phyloP scores from a whole-genome alignment of 306 rosid genomes.

The Carpinus viminea region DNA sequence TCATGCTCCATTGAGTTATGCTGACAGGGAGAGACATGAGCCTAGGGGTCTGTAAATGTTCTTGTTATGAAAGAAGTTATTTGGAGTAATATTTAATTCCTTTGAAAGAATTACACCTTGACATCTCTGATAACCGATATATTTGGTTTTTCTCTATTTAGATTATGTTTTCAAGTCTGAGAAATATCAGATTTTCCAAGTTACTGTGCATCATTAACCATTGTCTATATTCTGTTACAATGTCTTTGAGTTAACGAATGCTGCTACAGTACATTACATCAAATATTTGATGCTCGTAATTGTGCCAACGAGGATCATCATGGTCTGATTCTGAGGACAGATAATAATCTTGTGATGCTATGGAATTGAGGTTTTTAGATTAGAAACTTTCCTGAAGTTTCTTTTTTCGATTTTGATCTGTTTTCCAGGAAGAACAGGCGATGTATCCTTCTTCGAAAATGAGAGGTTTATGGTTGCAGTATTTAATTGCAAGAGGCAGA shows the following conservation, averaged over 20 bases:
- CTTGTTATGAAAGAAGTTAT: background rate
- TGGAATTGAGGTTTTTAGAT: background rate
- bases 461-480: slow-evolving; percentile 83
- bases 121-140: background rate
- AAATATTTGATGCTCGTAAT: background rate
- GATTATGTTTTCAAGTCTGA: background rate
- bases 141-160: background rate
- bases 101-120: background rate
- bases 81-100: background rate
- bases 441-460: slow-evolving; percentile 79
- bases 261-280: background rate
- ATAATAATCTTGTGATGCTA: background rate
- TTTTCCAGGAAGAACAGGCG: slow-evolving; percentile 79
- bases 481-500: slow-evolving; percentile 51
- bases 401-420: background rate
- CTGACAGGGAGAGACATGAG: background rate
- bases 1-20: background rate
- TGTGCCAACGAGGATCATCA: background rate
- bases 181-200: background rate
- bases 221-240: background rate
- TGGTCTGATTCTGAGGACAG: background rate
- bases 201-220: background rate
- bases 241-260: background rate
- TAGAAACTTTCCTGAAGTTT: background rate
- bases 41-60: background rate